These are phyloP conservation scores for Blastobotrys americana DNA, from an alignment of 805 yeast genomes.

Conservation along the genomic window DNA sequence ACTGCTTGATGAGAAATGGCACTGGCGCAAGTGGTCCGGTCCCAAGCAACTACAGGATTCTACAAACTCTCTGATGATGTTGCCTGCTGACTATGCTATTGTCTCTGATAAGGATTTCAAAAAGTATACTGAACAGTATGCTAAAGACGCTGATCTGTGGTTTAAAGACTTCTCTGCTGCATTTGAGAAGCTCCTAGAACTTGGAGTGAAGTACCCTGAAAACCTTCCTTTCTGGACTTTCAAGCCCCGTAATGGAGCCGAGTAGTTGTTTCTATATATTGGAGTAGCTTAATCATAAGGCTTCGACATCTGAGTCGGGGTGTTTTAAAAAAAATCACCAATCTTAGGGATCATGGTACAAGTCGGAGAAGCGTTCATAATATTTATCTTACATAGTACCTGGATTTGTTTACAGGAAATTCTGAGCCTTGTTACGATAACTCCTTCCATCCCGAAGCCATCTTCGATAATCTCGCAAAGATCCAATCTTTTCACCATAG, in stretches of 20 bases:
- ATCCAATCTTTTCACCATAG: constrained; percentile 92
- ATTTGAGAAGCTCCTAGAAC: constrained; percentile 58
- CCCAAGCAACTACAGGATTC: constrained; percentile 55
- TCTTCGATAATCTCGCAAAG: constrained; percentile 78
- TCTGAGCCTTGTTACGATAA: constrained; percentile 42
- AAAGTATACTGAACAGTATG: constrained; percentile 52
- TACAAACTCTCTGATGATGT: constrained; percentile 63
- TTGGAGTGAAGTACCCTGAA: constrained; percentile 57
- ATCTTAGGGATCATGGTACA: too few relatives aligned
- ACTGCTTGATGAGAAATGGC: constrained; percentile 50
- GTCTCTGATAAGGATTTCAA: constrained; percentile 50
- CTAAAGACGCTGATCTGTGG: constrained; percentile 50
- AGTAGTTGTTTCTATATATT: neutral
- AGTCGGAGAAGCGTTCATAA: too few relatives aligned
- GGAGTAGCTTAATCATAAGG: too few relatives aligned
- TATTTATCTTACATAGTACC: too few relatives aligned
- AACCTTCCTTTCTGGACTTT: constrained; percentile 24
- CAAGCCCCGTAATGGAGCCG: constrained; percentile 14
- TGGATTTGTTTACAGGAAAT: constrained; percentile 23
- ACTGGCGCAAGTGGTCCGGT: constrained; percentile 52
- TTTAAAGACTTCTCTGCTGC: constrained; percentile 56
- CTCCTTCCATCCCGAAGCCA: constrained; percentile 96
- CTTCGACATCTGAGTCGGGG: too few relatives aligned
- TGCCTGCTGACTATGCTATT: constrained; percentile 65
- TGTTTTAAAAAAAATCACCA: too few relatives aligned